These are phyloP conservation scores for Pestalotiopsis sp. DNA, from an alignment of 2,329 filamentous ascomycete species.

Conservation along the genomic window DNA sequence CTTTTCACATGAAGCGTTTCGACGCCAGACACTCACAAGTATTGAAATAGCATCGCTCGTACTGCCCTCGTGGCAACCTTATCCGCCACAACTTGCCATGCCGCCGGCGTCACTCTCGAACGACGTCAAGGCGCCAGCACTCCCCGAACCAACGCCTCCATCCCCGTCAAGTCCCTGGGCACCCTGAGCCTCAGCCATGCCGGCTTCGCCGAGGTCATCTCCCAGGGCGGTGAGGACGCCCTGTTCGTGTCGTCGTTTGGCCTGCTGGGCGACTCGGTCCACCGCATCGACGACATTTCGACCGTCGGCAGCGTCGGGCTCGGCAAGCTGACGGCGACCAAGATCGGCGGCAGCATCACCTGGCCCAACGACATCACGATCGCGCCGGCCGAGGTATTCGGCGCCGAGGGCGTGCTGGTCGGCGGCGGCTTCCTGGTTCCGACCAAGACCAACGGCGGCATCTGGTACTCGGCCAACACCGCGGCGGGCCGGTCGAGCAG, in stretches of 20 bases:
- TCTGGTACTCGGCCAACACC: conserved; percentile 2
- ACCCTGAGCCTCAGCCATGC: neutral
- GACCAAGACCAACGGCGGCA: conserved; percentile 8
- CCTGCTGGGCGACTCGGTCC: conserved; percentile 1
- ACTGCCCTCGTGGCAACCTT: neutral
- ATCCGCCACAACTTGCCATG: neutral
- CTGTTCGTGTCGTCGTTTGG: conserved; percentile 4
- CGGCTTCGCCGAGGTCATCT: conserved; percentile 10
- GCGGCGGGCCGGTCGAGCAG: neutral
- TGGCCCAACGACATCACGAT: conserved; percentile 7
- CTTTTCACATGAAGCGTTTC: too few relatives aligned
- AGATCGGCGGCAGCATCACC: neutral
- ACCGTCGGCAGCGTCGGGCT: conserved; percentile 3
- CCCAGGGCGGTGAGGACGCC: neutral
- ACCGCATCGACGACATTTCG: conserved; percentile 7
- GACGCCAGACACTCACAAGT: neutral
- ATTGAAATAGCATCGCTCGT: neutral
- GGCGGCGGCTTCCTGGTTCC: conserved; percentile 8
- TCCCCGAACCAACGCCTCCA: neutral
- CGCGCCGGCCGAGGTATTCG: neutral
- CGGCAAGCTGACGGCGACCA: neutral
- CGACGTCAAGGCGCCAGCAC: neutral
- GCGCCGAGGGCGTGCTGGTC: neutral
- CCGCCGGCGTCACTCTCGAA: neutral
- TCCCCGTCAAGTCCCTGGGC: neutral